Evolutionary conservation across 345 rosid genomes (phyloP).

Genomic region (Linum tenue): DNA sequence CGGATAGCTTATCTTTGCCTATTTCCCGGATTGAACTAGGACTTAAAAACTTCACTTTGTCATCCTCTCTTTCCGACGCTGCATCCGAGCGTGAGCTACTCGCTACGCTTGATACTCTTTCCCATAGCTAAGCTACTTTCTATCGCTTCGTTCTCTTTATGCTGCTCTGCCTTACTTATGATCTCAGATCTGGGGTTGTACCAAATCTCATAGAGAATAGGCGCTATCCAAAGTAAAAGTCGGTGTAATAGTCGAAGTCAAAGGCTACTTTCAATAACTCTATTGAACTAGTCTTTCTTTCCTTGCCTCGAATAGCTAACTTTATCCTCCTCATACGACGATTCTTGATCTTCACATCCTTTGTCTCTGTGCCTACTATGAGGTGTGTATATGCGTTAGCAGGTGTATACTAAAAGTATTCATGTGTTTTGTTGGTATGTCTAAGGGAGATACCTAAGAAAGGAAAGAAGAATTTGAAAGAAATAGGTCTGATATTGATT

Average conservation of each 20-base stretch:
- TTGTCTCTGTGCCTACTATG: too few relatives aligned
- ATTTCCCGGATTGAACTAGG: neutral
- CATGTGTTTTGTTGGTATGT: too few relatives aligned
- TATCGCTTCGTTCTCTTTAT: neutral
- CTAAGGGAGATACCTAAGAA: constrained; percentile 1
- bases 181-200: neutral
- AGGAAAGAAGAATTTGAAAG: neutral
- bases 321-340: neutral
- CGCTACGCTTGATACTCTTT: neutral
- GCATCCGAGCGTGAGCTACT: neutral
- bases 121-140: neutral
- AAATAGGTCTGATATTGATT: neutral
- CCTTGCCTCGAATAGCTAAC: neutral
- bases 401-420: too few relatives aligned
- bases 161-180: neutral
- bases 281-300: neutral
- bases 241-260: neutral
- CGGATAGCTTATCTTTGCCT: neutral
- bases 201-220: neutral
- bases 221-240: neutral
- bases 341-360: neutral
- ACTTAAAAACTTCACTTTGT: neutral
- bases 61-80: neutral
- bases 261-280: neutral
- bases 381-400: too few relatives aligned